phyloP scores from a whole-genome alignment of 2,329 filamentous ascomycete species.

The Alternaria arborescens region DNA sequence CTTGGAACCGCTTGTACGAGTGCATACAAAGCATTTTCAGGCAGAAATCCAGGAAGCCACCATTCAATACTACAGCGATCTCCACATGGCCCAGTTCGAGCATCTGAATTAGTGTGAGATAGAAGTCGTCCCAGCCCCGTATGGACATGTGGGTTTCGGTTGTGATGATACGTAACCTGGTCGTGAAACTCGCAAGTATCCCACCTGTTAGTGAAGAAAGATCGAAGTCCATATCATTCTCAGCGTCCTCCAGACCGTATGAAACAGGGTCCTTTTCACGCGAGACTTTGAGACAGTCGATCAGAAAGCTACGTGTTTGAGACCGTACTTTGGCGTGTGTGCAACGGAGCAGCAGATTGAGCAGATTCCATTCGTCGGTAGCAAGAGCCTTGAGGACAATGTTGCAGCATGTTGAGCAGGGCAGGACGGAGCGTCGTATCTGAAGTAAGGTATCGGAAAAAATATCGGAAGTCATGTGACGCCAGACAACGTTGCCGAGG shows the following conservation, averaged over 20 bases:
- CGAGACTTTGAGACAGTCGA: conserved; percentile 42
- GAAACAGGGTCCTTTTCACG: conserved; percentile 43
- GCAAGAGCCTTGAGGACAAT: conserved; percentile 70
- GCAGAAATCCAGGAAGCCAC: conserved; percentile 40
- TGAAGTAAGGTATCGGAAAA: conserved; percentile 65
- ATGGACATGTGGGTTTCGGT: conserved; percentile 31
- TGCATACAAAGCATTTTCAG: conserved; percentile 44
- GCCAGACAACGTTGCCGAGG: conserved; percentile 77
- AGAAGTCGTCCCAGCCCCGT: conserved; percentile 50
- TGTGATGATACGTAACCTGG: conserved; percentile 32
- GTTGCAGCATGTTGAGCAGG: conserved; percentile 62
- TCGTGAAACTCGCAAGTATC: conserved; percentile 27
- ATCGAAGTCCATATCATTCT: conserved; percentile 41
- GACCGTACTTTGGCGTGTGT: conserved; percentile 40
- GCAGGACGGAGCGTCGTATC: conserved; percentile 63
- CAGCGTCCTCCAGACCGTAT: conserved; percentile 37
- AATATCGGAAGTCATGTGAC: conserved; percentile 73
- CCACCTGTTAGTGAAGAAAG: conserved; percentile 21
- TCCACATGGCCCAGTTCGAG: conserved; percentile 41
- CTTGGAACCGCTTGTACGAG: conserved; percentile 23
- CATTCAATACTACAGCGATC: conserved; percentile 37
- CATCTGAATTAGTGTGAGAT: conserved; percentile 42
- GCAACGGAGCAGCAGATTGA: conserved; percentile 64
- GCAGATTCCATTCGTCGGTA: conserved; percentile 64
- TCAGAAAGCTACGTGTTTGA: conserved; percentile 38